Percentiles rank a stretch among this genome's conserved stretches.
Evolutionary conservation across 2,329 filamentous ascomycete genomes (phyloP).

Genomic region (Neonectria magnoliae): DNA sequence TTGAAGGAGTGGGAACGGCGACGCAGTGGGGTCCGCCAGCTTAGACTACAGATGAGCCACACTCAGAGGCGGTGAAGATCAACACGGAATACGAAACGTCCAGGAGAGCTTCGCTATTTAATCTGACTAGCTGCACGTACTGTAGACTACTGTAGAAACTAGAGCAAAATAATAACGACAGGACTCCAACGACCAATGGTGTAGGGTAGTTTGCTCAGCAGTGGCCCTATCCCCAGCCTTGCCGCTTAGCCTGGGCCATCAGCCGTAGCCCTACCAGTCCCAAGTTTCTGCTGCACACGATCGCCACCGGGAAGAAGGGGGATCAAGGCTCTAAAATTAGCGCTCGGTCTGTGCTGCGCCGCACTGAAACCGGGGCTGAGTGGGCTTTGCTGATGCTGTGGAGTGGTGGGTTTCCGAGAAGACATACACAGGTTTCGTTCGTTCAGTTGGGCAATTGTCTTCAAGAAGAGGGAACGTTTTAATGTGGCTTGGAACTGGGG

Average conservation of each 20-base stretch:
- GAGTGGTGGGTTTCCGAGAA: not conserved
- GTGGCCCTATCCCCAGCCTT: not conserved
- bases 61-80: not conserved
- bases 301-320: not conserved
- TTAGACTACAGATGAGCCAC: not conserved
- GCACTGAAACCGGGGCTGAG: slow-evolving; percentile 1
- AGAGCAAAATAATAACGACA: not conserved
- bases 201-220: not conserved
- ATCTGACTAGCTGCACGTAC: too few species aligned
- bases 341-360: slow-evolving; percentile 6
- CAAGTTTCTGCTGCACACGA: not conserved
- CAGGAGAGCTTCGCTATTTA: not conserved
- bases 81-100: not conserved
- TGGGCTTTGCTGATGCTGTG: not conserved
- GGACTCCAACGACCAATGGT: not conserved
- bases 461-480: too few species aligned
- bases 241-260: not conserved
- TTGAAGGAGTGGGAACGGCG: too few species aligned
- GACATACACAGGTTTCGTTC: not conserved
- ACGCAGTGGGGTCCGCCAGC: too few species aligned
- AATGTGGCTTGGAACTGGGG: not conserved
- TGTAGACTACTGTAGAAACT: too few species aligned
- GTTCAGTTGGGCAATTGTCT: not conserved
- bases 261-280: not conserved
- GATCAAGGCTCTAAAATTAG: slow-evolving; percentile 12